Conservation (phyloP, 208 protist genomes). For the Giardia duodenalis region DNA sequence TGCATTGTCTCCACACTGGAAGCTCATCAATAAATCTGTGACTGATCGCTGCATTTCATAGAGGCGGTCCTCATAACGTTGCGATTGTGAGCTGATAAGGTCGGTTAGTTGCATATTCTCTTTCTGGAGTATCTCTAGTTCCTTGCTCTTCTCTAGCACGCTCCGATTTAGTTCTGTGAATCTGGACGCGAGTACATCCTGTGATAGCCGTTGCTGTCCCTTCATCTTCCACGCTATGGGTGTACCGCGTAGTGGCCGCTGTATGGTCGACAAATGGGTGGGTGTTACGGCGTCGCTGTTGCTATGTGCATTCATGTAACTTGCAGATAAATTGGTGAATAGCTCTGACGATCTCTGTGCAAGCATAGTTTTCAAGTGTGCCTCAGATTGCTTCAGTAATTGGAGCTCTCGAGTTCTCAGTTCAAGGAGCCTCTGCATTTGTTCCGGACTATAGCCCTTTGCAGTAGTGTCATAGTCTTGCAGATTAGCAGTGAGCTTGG, state of each 20-base stretch:
- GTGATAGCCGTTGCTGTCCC: no score
- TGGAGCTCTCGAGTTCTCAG: not conserved
- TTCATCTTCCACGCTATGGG: no score
- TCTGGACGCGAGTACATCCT: no score
- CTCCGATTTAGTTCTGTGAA: not conserved
- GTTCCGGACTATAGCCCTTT: not conserved
- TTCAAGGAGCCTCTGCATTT: not conserved
- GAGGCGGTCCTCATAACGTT: not conserved
- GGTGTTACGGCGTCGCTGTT: not conserved
- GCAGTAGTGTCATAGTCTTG: not conserved
- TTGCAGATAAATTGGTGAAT: not conserved
- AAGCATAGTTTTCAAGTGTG: not conserved
- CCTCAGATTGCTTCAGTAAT: not conserved
- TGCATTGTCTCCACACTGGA: not conserved
- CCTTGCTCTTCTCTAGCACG: not conserved
- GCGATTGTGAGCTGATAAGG: not conserved
- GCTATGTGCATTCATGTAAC: not conserved
- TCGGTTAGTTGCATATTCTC: no score
- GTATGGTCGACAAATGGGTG: no score
- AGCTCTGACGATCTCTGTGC: not conserved
- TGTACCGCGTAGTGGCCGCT: no score
- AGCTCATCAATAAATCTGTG: not conserved
- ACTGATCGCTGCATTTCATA: not conserved
- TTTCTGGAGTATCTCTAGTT: not conserved
- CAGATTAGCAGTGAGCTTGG: not conserved